These are phyloP conservation scores for Auricularia auricula-judae DNA, from an alignment of 768 basidiomycete genomes.

Conservation along the genomic window DNA sequence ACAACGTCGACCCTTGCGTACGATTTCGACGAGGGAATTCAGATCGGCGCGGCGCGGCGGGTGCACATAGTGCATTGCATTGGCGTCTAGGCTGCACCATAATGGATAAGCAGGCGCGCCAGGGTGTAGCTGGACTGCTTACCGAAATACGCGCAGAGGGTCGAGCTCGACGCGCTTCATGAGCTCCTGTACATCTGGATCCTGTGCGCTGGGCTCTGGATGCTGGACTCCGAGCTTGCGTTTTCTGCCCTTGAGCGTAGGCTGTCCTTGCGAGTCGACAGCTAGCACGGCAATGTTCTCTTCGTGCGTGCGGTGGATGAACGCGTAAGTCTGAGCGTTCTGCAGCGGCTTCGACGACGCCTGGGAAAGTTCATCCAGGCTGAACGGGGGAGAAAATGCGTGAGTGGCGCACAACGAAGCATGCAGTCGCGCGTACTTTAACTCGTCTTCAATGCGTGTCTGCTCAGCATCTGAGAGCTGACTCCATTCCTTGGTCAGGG, in stretches of 20 bases:
- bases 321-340: conserved; percentile 44
- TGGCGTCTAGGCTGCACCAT: conserved; percentile 13
- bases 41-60: conserved; percentile 54
- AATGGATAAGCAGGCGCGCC: neutral
- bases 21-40: conserved; percentile 40
- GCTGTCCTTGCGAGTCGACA: conserved; percentile 17
- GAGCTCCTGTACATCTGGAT: conserved; percentile 35
- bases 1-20: conserved; percentile 9
- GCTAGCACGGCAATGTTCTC: conserved; percentile 23
- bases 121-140: conserved; percentile 16
- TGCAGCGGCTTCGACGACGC: conserved; percentile 35
- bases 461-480: neutral
- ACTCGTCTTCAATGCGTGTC: conserved; percentile 6
- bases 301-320: conserved; percentile 46
- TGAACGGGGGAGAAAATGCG: conserved; percentile 16
- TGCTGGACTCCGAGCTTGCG: conserved; percentile 6
- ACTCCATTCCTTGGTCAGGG: conserved; percentile 10
- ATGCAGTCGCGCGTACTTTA: conserved; percentile 5
- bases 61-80: conserved; percentile 52
- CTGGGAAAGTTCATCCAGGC: conserved; percentile 39
- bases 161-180: conserved; percentile 41
- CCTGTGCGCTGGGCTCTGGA: conserved; percentile 24
- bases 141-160: conserved; percentile 54
- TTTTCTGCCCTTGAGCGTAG: conserved; percentile 15
- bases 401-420: neutral